phyloP scores from a whole-genome alignment of 768 basidiomycete species.

The Serendipita sp. region DNA sequence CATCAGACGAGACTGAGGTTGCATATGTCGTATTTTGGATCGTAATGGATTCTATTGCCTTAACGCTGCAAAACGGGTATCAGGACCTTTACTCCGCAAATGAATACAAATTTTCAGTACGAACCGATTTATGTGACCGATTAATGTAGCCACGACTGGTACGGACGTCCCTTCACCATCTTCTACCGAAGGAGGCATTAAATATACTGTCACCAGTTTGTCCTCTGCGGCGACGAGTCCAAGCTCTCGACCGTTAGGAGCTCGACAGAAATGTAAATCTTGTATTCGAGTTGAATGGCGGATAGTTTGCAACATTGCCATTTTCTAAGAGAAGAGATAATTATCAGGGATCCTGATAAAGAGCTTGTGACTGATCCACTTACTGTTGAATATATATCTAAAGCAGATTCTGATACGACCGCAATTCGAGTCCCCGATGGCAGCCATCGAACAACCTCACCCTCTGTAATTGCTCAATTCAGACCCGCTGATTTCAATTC shows the following conservation, averaged over 20 bases:
- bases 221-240: constrained; percentile 82
- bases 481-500: not conserved
- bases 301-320: constrained; percentile 60
- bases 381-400: constrained; percentile 78
- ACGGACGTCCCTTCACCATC: constrained; percentile 17
- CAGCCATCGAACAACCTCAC: constrained; percentile 85
- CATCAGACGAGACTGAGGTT: constrained; percentile 80
- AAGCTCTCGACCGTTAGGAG: constrained; percentile 40
- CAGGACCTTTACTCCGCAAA: not conserved
- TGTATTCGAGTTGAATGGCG: constrained; percentile 73
- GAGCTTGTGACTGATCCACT: constrained; percentile 10
- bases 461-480: constrained; percentile 37
- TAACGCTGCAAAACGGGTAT: constrained; percentile 38
- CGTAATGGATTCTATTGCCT: constrained; percentile 53
- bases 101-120: constrained; percentile 16
- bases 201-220: constrained; percentile 70
- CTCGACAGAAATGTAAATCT: constrained; percentile 57
- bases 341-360: not conserved
- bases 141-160: constrained; percentile 55
- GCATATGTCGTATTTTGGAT: constrained; percentile 43
- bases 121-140: constrained; percentile 79
- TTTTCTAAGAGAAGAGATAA: constrained; percentile 35
- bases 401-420: constrained; percentile 56
- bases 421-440: constrained; percentile 59
- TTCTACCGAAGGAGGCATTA: constrained; percentile 30